Base-by-base conservation (phyloP, 1,284 basidiomycete species). In the Ustilago trichophora region DNA sequence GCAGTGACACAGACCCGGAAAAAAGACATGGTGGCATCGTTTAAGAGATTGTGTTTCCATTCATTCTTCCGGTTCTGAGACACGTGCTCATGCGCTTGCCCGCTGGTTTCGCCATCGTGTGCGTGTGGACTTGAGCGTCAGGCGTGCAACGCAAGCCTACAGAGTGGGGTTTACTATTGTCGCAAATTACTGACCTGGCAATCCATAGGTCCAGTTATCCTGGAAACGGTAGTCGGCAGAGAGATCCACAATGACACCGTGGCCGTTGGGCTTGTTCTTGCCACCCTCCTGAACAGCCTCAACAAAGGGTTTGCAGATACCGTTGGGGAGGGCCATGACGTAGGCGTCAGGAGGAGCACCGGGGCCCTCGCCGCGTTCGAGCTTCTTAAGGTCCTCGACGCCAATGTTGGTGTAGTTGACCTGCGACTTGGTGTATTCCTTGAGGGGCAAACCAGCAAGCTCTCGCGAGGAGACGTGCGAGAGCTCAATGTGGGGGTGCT, bases 221-320 rank as follows among this genome's bases (percentile, higher is more conserved):
- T 97, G 92, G 82, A 98, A 98, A 58, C 95, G 86, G 83, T 93
- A 93, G 83, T 99, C 95, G 35, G 95, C 96, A 73, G 92, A 88
- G 65, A 99, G 84, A 81, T 99, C 95, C 41, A 98, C 90, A 46
- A 98, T 72, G 12, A 58, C 66, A 18, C 75, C 76, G 31, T 85
- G 33, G 91, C 91, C 77, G 88, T 90, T 79, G 86, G 87, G 38
- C 82, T 84, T 62, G 79, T 86, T 54, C 87, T 87, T 66, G 82
- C 85, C 63, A 68, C 82, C 87, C 2, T 88, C 88, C 77, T 97
- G 92, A 44, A 99, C 85, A 12, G 95, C 96, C 79, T 96, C 93
- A 16, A 99, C 93, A 78, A 97, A 99, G 0, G 94, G 93, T 84
- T 95, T 95, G 85, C 92, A 92, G 24, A 94, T 87, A 15, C 95